A percentile compares a stretch with the other conserved stretches of the same genome.
Conservation (phyloP, 2,329 filamentous ascomycete genomes). For the Huntiella savannae region DNA sequence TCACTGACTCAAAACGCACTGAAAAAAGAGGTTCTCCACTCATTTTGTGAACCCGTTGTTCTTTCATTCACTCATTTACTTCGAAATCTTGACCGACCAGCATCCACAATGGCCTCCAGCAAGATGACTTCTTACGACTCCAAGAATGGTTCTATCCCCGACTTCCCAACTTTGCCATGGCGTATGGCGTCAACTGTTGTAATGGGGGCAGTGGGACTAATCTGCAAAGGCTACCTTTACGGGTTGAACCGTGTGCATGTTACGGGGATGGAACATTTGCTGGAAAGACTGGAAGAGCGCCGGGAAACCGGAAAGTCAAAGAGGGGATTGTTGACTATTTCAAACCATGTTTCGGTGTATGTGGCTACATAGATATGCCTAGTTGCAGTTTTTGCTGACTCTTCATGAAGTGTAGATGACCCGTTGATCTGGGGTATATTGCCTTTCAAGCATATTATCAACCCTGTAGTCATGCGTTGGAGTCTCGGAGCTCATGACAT, state of each 20-base stretch:
- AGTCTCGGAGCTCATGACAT: slow-evolving; percentile 85
- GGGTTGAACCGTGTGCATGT: slow-evolving; percentile 58
- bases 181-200: slow-evolving; percentile 52
- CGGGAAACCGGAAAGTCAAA: slow-evolving; percentile 39
- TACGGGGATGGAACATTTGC: slow-evolving; percentile 55
- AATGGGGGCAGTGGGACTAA: slow-evolving; percentile 51
- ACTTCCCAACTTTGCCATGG: slow-evolving; percentile 45
- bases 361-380: slow-evolving; percentile 31
- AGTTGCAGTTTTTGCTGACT: neutral
- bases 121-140: too few species aligned
- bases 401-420: slow-evolving; percentile 57
- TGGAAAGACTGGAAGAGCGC: slow-evolving; percentile 56
- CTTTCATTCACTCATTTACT: neutral
- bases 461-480: slow-evolving; percentile 65
- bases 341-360: slow-evolving; percentile 25
- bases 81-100: neutral
- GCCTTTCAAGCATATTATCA: slow-evolving; percentile 53
- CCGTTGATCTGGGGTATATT: slow-evolving; percentile 84
- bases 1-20: too few species aligned
- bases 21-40: too few species aligned
- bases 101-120: too few species aligned
- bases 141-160: slow-evolving; percentile 10
- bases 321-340: slow-evolving; percentile 61
- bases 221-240: slow-evolving; percentile 59
- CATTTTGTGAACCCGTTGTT: neutral